A percentile compares a stretch with the other conserved stretches of the same genome.
Conservation (phyloP, 176 grass and related monocot genomes). For the Ampelocalamus luodianensis region DNA sequence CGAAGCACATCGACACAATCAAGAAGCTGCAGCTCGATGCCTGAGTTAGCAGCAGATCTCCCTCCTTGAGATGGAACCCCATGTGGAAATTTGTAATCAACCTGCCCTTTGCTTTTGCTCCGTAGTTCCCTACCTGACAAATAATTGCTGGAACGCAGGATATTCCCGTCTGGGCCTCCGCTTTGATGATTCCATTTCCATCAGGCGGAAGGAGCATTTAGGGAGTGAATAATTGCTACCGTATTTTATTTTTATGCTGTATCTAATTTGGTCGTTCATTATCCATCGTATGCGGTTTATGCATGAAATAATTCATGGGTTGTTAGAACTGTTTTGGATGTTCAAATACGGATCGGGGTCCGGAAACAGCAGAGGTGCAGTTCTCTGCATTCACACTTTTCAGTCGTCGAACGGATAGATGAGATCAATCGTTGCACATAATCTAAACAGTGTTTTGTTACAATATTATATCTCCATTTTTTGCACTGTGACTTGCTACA, state of each 20-base stretch:
- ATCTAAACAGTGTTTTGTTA: too few relatives aligned
- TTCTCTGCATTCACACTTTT: too few relatives aligned
- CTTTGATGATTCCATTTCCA: not conserved
- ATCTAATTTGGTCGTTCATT: slow-evolving; percentile 35
- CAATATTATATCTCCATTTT: too few relatives aligned
- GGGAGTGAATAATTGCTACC: slow-evolving; percentile 60
- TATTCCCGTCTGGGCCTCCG: slow-evolving; percentile 10
- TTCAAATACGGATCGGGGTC: not conserved
- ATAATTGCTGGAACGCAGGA: slow-evolving; percentile 42
- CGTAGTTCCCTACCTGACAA: slow-evolving; percentile 23
- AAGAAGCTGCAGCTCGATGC: slow-evolving; percentile 84
- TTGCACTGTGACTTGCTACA: too few relatives aligned
- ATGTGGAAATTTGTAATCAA: slow-evolving; percentile 34
- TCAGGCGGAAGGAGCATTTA: not conserved
- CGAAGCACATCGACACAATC: slow-evolving; percentile 84
- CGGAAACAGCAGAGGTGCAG: too few relatives aligned
- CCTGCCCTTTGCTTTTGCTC: not conserved
- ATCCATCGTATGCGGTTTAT: slow-evolving; percentile 7
- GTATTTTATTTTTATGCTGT: slow-evolving; percentile 18
- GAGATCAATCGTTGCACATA: too few relatives aligned
- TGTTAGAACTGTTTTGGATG: not conserved
- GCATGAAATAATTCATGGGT: slow-evolving; percentile 29
- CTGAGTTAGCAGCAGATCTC: not conserved
- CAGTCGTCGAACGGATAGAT: too few relatives aligned
- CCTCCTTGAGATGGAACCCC: not conserved